Conservation (phyloP, 345 rosid genomes). For the Odontarrhena argentea region DNA sequence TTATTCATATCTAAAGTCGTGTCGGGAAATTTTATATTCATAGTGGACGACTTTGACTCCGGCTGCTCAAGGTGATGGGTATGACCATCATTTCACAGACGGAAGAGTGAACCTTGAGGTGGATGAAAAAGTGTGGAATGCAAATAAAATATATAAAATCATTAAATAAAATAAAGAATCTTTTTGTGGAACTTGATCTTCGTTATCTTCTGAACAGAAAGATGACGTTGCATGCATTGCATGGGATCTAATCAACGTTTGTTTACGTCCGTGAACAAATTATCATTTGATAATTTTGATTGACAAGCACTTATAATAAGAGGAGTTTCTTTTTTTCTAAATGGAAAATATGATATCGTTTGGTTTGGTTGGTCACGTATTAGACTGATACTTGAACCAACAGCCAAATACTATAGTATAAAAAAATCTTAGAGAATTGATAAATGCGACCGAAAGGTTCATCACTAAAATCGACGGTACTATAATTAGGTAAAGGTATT, state of each 20-base stretch:
- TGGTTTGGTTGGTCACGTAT: no score
- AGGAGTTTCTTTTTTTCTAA: no score
- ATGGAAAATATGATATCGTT: no score
- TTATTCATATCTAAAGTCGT: neutral
- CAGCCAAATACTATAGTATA: neutral
- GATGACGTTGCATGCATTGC: no score
- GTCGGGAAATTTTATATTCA: neutral
- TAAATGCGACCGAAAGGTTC: conserved; percentile 5
- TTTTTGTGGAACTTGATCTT: no score
- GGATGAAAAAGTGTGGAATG: conserved; percentile 4
- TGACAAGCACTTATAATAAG: no score
- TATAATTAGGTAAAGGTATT: neutral
- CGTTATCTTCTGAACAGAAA: no score
- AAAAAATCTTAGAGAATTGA: neutral
- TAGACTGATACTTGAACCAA: neutral
- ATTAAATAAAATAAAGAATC: no score
- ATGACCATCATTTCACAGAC: conserved; percentile 1
- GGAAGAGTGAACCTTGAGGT: neutral
- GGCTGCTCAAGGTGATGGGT: conserved; percentile 17
- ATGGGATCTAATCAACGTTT: no score
- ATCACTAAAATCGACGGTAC: neutral
- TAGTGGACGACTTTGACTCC: conserved; percentile 20
- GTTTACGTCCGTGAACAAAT: no score
- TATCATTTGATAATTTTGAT: no score
- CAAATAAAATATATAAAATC: neutral